Evolutionary conservation across 179 eudicot species (phyloP), one percentile per base, ranked within the genome.

Genomic region (Amaranthus tricolor): DNA sequence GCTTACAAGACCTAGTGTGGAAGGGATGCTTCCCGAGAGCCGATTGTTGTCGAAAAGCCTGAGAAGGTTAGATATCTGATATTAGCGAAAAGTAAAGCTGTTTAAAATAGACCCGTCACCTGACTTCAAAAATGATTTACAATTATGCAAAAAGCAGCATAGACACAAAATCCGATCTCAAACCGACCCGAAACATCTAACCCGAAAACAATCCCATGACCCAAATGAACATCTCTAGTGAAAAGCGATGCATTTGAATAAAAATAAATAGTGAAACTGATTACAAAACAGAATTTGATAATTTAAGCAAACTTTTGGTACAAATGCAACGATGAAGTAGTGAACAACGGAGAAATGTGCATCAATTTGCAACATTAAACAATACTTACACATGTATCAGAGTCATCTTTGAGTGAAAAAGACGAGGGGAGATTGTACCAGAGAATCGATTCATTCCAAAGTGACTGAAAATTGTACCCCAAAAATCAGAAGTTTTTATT

Each of bases 11-110:
- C 86, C 92, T 61, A 92, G 69, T 4, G 96, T 81, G 40, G 82
- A 63, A 48, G 97, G 97, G 58, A 92, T 84, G 44, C 55, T 50
- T 10, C 96, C 93, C 7, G 69, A 81, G 7, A 92, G 79, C n/a
- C 74, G 52, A 69, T 92, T 92, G 77, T 81, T 80, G 49, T 92
- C 97, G 14, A 92, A 76, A 58, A 90, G 89, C 80, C 97, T 92
- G 78, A 19, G 7, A 40, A 53, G 0, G 19, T 31, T 15, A 13
- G 21, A 53, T 53, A 31, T 43, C 19, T 54, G 31, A 7, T 21
- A 54, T 3, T 31, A 31, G 40, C 2, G 40, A 31, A 31, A 31
- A 31, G 40, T 1, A 31, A 31, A 31, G 40, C 3, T 31, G 3
- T 31, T 24, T 24, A 24, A 0, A 24, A 24, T 1, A 24, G 31